These are phyloP conservation scores for Cercospora zeae-maydis DNA, from an alignment of 2,329 filamentous ascomycete species.

Conservation along the genomic window DNA sequence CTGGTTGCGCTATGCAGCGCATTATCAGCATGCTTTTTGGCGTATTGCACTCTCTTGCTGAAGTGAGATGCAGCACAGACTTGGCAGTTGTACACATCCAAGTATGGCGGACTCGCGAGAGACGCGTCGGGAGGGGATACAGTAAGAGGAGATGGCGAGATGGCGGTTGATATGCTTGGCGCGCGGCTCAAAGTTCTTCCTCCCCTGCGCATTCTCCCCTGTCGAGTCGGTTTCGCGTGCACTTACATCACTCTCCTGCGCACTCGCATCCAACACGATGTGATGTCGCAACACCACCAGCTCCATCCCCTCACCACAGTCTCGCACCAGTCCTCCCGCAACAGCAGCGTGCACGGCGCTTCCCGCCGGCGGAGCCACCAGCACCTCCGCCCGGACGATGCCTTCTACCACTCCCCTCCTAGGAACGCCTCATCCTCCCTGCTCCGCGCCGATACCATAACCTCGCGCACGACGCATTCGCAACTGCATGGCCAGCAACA, in stretches of 20 bases:
- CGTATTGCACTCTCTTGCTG: too few species aligned
- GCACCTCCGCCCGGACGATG: constrained; percentile 77
- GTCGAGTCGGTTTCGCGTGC: constrained; percentile 1
- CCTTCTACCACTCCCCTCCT: constrained; percentile 64
- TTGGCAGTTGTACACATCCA: too few species aligned
- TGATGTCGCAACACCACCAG: constrained; percentile 9
- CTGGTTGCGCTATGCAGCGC: too few species aligned
- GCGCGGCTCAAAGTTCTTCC: not conserved
- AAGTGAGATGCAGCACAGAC: too few species aligned
- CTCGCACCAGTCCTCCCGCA: constrained; percentile 19
- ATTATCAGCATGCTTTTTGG: too few species aligned
- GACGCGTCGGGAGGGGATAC: too few species aligned
- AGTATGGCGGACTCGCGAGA: too few species aligned
- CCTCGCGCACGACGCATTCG: constrained; percentile 14
- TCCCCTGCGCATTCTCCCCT: not conserved
- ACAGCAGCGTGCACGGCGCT: constrained; percentile 16
- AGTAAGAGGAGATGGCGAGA: not conserved
- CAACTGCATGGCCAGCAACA: constrained; percentile 7
- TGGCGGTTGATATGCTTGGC: not conserved
- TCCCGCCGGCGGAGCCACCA: constrained; percentile 20
- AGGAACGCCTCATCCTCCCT: constrained; percentile 38
- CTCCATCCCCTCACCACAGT: constrained; percentile 1
- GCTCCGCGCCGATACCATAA: constrained; percentile 34
- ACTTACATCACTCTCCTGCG: not conserved
- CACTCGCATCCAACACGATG: not conserved